Conservation (phyloP, 352 stramenopile genomes). For the Phytophthora boehmeriae region DNA sequence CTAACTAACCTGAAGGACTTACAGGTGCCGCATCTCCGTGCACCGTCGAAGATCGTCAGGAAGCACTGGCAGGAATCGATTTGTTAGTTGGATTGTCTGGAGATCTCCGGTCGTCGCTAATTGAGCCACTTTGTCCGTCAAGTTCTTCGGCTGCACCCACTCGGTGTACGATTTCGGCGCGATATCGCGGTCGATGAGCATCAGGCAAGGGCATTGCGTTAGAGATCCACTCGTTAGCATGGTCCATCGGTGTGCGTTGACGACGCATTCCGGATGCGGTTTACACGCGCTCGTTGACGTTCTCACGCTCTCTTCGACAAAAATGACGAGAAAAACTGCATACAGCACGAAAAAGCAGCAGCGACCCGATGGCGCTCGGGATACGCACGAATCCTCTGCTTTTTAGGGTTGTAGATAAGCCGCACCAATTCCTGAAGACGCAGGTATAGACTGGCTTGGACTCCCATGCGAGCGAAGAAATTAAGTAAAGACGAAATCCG, state of each 20-base stretch:
- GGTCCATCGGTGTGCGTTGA: conserved; percentile 16
- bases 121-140: conserved; percentile 20
- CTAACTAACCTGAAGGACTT: too few relatives aligned
- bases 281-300: conserved; percentile 10
- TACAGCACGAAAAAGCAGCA: conserved; percentile 8
- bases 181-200: conserved; percentile 31
- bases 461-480: conserved; percentile 11
- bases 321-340: conserved; percentile 4
- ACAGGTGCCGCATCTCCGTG: conserved; percentile 42
- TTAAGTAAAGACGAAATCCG: conserved; percentile 19
- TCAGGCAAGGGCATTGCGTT: conserved; percentile 31
- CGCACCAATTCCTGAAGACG: not conserved
- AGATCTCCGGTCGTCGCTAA: conserved; percentile 37
- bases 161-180: conserved; percentile 21
- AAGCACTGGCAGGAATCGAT: conserved; percentile 26
- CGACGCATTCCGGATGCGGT: conserved; percentile 15
- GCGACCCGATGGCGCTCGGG: conserved; percentile 12
- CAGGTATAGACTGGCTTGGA: not conserved
- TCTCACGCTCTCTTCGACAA: conserved; percentile 13
- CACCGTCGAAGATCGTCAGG: conserved; percentile 31
- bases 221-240: conserved; percentile 5
- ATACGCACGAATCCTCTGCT: not conserved
- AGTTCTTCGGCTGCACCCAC: conserved; percentile 26
- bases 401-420: not conserved
- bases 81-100: conserved; percentile 41